Percentiles rank a stretch among this genome's conserved stretches.
phyloP scores from a whole-genome alignment of 2,329 filamentous ascomycete species.

The Penicillium sp. region DNA sequence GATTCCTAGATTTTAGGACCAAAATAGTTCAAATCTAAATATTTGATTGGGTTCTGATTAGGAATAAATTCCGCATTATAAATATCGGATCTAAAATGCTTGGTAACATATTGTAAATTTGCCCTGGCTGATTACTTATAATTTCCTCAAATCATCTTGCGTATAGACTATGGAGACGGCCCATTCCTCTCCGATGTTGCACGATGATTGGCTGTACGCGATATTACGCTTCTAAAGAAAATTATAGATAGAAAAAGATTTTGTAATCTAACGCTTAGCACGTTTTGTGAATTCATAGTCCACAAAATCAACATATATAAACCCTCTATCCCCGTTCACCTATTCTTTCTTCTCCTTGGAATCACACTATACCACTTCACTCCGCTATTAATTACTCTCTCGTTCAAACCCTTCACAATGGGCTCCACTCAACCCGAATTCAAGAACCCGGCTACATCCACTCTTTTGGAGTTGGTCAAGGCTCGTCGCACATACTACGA shows the following conservation, averaged over 20 bases:
- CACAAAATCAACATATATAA: conserved; percentile 3
- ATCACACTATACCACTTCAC: background rate
- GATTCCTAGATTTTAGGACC: background rate
- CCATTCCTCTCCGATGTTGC: background rate
- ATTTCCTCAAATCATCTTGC: background rate
- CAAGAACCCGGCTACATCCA: conserved; percentile 33
- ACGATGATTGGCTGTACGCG: background rate
- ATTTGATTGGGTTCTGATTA: background rate
- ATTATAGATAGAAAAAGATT: background rate
- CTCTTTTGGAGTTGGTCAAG: conserved; percentile 33
- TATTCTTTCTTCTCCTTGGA: background rate
- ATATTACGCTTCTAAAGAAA: background rate
- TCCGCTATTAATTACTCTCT: background rate
- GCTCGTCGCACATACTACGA: conserved; percentile 32
- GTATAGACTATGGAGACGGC: background rate
- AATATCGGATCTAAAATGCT: background rate
- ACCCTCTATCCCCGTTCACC: background rate
- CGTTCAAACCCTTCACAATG: conserved; percentile 37
- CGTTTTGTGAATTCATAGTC: background rate
- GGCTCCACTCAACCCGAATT: conserved; percentile 32
- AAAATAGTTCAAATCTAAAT: background rate
- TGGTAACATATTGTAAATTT: background rate
- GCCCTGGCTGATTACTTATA: background rate
- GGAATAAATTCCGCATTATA: background rate
- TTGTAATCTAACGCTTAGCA: background rate